Percentiles rank a stretch among this genome's conserved stretches.
Conservation (phyloP, 139 green algal genomes). For the Micromonas pusilla region DNA sequence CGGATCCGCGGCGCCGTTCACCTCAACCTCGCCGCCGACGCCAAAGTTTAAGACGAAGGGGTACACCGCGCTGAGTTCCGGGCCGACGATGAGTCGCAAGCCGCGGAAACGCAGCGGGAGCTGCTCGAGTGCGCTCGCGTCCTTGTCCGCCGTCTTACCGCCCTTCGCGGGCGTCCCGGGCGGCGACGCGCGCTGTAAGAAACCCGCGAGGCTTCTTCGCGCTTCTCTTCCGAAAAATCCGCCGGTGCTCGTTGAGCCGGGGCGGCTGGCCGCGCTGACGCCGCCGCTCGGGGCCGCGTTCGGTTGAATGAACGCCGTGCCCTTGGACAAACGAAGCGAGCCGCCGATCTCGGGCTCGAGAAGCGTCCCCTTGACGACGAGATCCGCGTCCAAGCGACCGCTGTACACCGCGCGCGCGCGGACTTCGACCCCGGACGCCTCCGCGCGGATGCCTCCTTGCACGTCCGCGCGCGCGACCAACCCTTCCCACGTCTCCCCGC, state of each 20-base stretch:
- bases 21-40: slow-evolving; percentile 55
- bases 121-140: background rate
- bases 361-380: slow-evolving; percentile 51
- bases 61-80: slow-evolving; percentile 77
- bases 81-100: slow-evolving; percentile 5
- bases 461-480: slow-evolving; percentile 19
- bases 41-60: slow-evolving; percentile 87
- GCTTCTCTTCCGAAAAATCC: background rate
- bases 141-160: background rate
- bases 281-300: background rate
- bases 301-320: slow-evolving; percentile 58
- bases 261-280: background rate
- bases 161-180: background rate
- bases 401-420: slow-evolving; percentile 61
- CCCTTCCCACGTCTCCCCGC: slow-evolving; percentile 22
- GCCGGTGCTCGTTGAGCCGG: background rate
- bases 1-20: slow-evolving; percentile 59
- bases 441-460: slow-evolving; percentile 27
- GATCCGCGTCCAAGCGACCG: slow-evolving; percentile 50
- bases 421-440: slow-evolving; percentile 55
- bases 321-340: slow-evolving; percentile 51
- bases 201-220: background rate
- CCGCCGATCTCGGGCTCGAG: slow-evolving; percentile 56
- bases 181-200: slow-evolving; percentile 4
- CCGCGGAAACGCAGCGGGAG: background rate